Percentiles rank a stretch among this genome's conserved stretches.
Conservation (phyloP, 2,329 filamentous ascomycete species). For the Aurifilum marmelostoma region DNA sequence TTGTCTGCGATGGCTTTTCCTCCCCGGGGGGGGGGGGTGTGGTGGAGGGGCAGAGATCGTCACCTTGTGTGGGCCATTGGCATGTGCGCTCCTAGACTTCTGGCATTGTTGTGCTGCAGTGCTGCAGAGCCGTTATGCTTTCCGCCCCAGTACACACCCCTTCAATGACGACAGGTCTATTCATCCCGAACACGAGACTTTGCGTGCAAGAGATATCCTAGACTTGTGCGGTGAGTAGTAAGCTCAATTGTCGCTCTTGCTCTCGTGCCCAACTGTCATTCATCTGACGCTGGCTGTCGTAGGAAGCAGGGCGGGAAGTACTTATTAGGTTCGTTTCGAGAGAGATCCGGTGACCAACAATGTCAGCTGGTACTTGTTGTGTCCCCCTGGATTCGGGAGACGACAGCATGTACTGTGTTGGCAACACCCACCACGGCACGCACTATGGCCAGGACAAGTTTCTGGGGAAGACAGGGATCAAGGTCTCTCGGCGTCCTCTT, state of each 20-base stretch:
- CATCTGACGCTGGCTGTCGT: not conserved
- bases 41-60: too few species aligned
- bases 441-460: constrained; percentile 5
- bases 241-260: not conserved
- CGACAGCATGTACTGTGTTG: constrained; percentile 9
- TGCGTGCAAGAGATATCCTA: not conserved
- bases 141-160: not conserved
- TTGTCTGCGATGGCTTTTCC: not conserved
- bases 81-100: not conserved
- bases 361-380: constrained; percentile 16
- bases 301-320: not conserved
- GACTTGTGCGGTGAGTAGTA: not conserved
- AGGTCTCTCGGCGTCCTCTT: constrained; percentile 10
- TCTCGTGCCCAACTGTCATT: not conserved
- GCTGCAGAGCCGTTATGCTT: not conserved
- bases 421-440: not conserved
- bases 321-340: constrained; percentile 4
- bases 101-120: not conserved
- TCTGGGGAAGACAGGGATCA: constrained; percentile 30
- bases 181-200: not conserved
- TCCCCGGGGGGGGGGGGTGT: too few species aligned
- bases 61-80: not conserved
- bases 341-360: constrained; percentile 10
- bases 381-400: constrained; percentile 10
- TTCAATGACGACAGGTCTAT: not conserved